These are phyloP conservation scores for Penicillium flavigenum DNA, from an alignment of 495 filamentous ascomycete genomes.

Conservation along the genomic window DNA sequence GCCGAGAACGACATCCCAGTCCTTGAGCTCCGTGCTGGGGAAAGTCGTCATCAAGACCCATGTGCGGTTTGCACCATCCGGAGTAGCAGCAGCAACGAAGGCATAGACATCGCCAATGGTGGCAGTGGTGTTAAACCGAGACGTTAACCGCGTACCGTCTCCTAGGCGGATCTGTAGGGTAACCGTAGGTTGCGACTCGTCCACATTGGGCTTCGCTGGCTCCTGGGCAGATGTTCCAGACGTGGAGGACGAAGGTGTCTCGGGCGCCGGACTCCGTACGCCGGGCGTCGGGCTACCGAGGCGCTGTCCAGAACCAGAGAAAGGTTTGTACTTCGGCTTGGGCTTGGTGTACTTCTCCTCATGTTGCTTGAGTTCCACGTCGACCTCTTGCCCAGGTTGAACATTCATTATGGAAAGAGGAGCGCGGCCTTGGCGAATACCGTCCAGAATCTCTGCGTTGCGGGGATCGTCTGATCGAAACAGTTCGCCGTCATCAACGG, in stretches of 20 bases:
- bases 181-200: conserved; percentile 74
- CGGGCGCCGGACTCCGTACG: conserved; percentile 35
- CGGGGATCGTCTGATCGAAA: conserved; percentile 84
- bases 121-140: conserved; percentile 87
- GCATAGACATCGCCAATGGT: conserved; percentile 89
- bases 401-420: conserved; percentile 90
- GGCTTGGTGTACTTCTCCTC: conserved; percentile 78
- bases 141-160: conserved; percentile 81
- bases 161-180: conserved; percentile 86
- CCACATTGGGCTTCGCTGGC: conserved; percentile 54
- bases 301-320: conserved; percentile 76
- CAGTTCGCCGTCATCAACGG: conserved; percentile 90
- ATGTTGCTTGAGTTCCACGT: conserved; percentile 86
- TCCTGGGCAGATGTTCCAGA: conserved; percentile 33
- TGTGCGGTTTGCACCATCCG: conserved; percentile 54
- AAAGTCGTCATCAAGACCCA: conserved; percentile 95
- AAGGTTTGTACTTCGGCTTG: conserved; percentile 86
- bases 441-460: conserved; percentile 74
- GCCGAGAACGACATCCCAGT: conserved; percentile 65
- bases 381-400: conserved; percentile 76
- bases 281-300: conserved; percentile 91
- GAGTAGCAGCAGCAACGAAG: conserved; percentile 71
- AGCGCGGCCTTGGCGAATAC: conserved; percentile 84
- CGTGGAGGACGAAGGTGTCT: conserved; percentile 38
- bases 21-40: conserved; percentile 87